Conservation (phyloP, 2,329 filamentous ascomycete genomes). For the Blumeria graminis region DNA sequence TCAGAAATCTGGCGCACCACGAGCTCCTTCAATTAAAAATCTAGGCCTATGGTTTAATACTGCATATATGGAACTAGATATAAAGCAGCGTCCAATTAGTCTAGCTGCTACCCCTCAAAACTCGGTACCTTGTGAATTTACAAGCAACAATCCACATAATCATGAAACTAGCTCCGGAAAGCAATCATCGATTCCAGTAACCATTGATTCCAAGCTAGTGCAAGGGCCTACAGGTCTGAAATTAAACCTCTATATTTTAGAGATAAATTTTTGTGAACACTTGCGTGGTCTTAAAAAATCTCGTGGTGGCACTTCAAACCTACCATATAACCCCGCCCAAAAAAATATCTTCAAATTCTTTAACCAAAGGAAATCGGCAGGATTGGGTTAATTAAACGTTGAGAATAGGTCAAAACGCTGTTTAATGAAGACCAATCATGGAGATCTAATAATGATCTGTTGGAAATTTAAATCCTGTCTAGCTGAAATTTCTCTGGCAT, state of each 20-base stretch:
- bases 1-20: slow-evolving; percentile 18
- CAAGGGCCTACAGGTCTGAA: neutral
- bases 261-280: slow-evolving; percentile 47
- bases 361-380: slow-evolving; percentile 23
- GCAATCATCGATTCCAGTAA: neutral
- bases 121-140: too few species aligned
- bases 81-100: slow-evolving; percentile 1
- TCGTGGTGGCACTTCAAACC: slow-evolving; percentile 58
- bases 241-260: neutral
- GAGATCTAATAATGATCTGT: too few species aligned
- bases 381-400: too few species aligned
- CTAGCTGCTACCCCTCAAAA: too few species aligned
- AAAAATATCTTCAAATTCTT: slow-evolving; percentile 60
- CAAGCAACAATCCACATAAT: neutral
- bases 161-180: neutral
- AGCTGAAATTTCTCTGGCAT: neutral
- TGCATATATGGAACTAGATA: slow-evolving; percentile 22
- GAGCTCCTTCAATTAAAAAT: slow-evolving; percentile 21
- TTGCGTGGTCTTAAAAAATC: slow-evolving; percentile 54
- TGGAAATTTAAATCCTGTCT: too few species aligned
- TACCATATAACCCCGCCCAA: slow-evolving; percentile 51
- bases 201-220: neutral
- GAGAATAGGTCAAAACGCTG: too few species aligned
- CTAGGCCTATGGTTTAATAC: slow-evolving; percentile 41
- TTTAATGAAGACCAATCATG: too few species aligned